Conservation (phyloP, 768 basidiomycete species). For the Royoungia palumana region DNA sequence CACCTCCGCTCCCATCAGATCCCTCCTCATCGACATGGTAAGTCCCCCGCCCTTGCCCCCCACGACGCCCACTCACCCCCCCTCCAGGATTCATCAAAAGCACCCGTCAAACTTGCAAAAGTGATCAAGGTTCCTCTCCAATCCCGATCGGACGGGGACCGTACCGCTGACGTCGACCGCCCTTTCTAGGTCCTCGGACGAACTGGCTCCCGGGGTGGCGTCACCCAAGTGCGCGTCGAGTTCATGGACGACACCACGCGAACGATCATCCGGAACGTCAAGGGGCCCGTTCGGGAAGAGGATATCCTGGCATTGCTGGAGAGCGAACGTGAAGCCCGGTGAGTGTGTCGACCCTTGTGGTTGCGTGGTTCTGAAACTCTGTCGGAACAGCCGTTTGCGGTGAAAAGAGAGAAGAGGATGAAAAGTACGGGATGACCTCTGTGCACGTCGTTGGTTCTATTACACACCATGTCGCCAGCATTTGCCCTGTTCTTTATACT, state of each 20-base stretch:
- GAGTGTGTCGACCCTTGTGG: slow-evolving; percentile 32
- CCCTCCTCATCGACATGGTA: slow-evolving; percentile 22
- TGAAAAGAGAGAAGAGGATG: slow-evolving; percentile 4
- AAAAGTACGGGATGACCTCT: neutral
- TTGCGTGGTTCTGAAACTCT: neutral
- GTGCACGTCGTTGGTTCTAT: neutral
- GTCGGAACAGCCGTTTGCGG: slow-evolving; percentile 20
- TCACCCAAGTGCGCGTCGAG: slow-evolving; percentile 98
- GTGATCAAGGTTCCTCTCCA: slow-evolving; percentile 79
- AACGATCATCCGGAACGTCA: slow-evolving; percentile 98
- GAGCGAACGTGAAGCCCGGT: slow-evolving; percentile 99
- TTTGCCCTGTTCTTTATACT: slow-evolving; percentile 3
- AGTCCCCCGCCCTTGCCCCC: neutral
- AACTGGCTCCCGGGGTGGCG: slow-evolving; percentile 98
- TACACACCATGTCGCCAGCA: neutral
- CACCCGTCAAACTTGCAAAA: slow-evolving; percentile 95
- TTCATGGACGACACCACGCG: slow-evolving; percentile 97
- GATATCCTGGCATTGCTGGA: slow-evolving; percentile 97
- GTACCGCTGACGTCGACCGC: neutral
- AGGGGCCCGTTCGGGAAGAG: slow-evolving; percentile 93
- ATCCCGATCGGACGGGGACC: no score
- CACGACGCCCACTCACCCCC: neutral
- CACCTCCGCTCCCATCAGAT: slow-evolving; percentile 4
- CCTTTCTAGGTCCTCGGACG: slow-evolving; percentile 85
- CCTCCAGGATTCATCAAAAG: slow-evolving; percentile 76